phyloP scores from a whole-genome alignment of 2,329 filamentous ascomycete genomes.

The Sporothrix sp. region DNA sequence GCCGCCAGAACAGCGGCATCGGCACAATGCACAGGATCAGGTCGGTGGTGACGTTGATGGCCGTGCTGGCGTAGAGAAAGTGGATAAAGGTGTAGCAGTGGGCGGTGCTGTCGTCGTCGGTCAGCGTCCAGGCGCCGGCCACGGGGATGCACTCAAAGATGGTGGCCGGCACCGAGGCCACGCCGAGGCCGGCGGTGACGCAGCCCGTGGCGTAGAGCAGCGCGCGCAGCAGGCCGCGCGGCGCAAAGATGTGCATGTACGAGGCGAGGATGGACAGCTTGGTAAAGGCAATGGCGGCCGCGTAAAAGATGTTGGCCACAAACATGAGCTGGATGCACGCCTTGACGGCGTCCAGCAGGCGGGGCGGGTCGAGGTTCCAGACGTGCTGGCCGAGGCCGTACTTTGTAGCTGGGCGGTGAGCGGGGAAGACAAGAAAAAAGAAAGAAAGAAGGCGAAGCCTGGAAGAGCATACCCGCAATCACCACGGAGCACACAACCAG shows the following conservation, averaged over 20 bases:
- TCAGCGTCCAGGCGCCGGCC: constrained; percentile 23
- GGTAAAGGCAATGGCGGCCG: constrained; percentile 21
- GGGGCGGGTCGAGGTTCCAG: constrained; percentile 19
- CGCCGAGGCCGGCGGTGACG: constrained; percentile 21
- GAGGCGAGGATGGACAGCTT: constrained; percentile 25
- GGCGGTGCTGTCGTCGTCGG: constrained; percentile 8
- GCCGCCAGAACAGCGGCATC: constrained; percentile 23
- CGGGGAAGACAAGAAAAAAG: not conserved
- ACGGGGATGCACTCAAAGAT: constrained; percentile 24
- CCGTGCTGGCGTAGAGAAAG: constrained; percentile 23
- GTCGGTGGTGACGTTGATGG: constrained; percentile 24
- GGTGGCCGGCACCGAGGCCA: constrained; percentile 21
- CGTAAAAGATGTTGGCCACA: constrained; percentile 23
- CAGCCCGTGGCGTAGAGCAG: constrained; percentile 24
- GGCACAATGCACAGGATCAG: constrained; percentile 23
- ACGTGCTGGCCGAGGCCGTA: constrained; percentile 22
- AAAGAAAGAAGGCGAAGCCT: not conserved
- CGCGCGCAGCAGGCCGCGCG: constrained; percentile 22
- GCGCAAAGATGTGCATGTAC: constrained; percentile 24
- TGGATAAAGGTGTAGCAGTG: constrained; percentile 22
- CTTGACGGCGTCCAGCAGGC: constrained; percentile 15
- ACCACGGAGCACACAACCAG: constrained; percentile 17
- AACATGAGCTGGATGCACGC: constrained; percentile 20
- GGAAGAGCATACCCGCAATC: constrained; percentile 12
- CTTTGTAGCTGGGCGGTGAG: constrained; percentile 11